Evolutionary conservation across 805 yeast species (phyloP).

Genomic region (Wickerhamomyces canadensis): DNA sequence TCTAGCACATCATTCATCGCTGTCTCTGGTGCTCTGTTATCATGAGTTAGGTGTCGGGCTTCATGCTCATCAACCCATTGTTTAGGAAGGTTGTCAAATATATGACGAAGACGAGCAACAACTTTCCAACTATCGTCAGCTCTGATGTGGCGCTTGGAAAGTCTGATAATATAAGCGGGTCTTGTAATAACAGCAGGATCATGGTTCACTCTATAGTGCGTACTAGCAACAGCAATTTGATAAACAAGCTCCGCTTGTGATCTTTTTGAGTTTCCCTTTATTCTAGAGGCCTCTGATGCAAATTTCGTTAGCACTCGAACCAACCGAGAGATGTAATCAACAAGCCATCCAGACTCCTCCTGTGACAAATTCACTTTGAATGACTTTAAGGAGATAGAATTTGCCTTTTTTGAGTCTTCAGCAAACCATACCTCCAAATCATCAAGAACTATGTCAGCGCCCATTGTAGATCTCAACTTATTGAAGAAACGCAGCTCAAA

Average conservation of each 20-base stretch:
- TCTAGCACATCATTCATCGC: conserved; percentile 52
- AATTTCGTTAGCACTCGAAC: conserved; percentile 8
- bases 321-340: conserved; percentile 16
- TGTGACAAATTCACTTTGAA: conserved; percentile 27
- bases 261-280: conserved; percentile 9
- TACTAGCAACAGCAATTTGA: conserved; percentile 42
- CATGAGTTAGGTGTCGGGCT: conserved; percentile 23
- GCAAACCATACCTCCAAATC: conserved; percentile 30
- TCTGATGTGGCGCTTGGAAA: conserved; percentile 69
- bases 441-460: conserved; percentile 3
- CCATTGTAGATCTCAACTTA: conserved; percentile 2
- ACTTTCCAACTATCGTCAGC: conserved; percentile 86
- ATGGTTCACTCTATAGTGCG: conserved; percentile 50
- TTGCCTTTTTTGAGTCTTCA: background rate
- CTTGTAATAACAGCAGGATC: conserved; percentile 90
- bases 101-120: conserved; percentile 71
- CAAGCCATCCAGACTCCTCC: conserved; percentile 32
- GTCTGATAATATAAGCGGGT: conserved; percentile 76
- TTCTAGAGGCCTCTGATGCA: conserved; percentile 2
- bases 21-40: conserved; percentile 41
- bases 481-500: conserved; percentile 3
- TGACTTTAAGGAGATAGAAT: conserved; percentile 25
- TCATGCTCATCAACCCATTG: conserved; percentile 40
- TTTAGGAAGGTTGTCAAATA: conserved; percentile 51
- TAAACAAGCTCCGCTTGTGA: conserved; percentile 33